Conservation (phyloP, 176 grass and related monocot genomes). For the Raddia guianensis region DNA sequence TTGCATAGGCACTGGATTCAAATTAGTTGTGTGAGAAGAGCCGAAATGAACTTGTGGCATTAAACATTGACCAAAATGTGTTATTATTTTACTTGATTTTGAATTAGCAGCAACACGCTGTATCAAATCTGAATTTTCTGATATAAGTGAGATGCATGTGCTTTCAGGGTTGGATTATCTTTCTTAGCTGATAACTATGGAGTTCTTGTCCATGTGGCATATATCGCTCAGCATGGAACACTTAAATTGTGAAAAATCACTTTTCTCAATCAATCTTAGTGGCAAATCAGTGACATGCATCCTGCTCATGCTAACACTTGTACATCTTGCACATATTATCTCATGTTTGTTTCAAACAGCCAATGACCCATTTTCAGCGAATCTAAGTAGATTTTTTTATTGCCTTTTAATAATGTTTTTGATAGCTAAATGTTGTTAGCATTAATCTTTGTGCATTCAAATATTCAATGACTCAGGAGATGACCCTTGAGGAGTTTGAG, state of each 20-base stretch:
- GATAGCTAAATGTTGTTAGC: background rate
- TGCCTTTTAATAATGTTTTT: background rate
- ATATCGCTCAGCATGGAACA: background rate
- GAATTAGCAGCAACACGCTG: background rate
- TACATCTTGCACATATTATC: background rate
- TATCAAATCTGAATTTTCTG: background rate
- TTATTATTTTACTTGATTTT: background rate
- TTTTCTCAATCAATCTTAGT: background rate
- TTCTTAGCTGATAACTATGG: background rate
- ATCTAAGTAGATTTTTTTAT: background rate
- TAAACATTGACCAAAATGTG: background rate
- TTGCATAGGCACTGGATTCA: background rate
- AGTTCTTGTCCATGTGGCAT: background rate
- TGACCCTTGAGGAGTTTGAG: constrained; percentile 91
- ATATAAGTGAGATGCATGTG: background rate
- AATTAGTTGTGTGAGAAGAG: background rate
- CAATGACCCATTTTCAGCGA: background rate
- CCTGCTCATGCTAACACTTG: background rate
- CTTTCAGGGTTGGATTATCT: background rate
- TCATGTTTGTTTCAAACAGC: background rate
- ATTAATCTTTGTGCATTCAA: background rate
- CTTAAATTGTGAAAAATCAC: background rate
- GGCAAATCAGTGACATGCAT: background rate
- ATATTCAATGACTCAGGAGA: constrained; percentile 64
- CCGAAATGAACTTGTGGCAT: background rate